Conservation (phyloP, 2,329 filamentous ascomycete genomes). For the Colletotrichum lini region DNA sequence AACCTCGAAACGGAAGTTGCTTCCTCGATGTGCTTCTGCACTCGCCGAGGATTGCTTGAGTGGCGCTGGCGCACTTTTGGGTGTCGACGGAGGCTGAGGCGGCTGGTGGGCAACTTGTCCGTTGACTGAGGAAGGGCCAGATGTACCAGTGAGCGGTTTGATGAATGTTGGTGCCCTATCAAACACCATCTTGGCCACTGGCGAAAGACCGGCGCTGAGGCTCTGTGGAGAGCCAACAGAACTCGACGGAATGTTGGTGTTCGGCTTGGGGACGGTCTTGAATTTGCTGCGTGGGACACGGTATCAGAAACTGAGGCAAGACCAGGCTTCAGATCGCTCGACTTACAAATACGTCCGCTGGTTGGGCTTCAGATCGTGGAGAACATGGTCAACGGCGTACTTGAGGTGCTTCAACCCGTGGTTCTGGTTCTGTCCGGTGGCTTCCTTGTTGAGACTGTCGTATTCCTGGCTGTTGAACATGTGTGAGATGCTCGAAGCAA, state of each 20-base stretch:
- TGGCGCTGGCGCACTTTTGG: conserved; percentile 35
- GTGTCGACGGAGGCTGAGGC: conserved; percentile 40
- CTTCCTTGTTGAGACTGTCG: conserved; percentile 80
- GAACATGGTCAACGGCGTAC: conserved; percentile 80
- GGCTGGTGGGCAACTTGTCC: conserved; percentile 43
- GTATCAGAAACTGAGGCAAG: conserved; percentile 48
- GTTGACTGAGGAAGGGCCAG: conserved; percentile 47
- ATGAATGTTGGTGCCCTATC: conserved; percentile 59
- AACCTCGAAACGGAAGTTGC: conserved; percentile 62
- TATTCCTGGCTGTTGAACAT: conserved; percentile 69
- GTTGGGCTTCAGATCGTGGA: conserved; percentile 80
- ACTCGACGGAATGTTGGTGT: conserved; percentile 48
- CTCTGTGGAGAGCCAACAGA: conserved; percentile 25
- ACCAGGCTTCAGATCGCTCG: not conserved
- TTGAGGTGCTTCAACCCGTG: conserved; percentile 65
- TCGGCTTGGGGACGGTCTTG: conserved; percentile 61
- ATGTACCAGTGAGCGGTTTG: conserved; percentile 55
- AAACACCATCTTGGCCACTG: conserved; percentile 65
- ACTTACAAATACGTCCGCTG: conserved; percentile 78
- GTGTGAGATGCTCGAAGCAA: conserved; percentile 65
- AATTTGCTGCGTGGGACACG: conserved; percentile 64
- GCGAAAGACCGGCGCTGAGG: conserved; percentile 62
- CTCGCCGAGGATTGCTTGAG: conserved; percentile 42
- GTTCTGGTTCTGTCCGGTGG: conserved; percentile 71
- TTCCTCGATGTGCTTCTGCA: conserved; percentile 52